Evolutionary conservation across 2,329 filamentous ascomycete genomes (phyloP).

Genomic region (Trichophaea hybrida): DNA sequence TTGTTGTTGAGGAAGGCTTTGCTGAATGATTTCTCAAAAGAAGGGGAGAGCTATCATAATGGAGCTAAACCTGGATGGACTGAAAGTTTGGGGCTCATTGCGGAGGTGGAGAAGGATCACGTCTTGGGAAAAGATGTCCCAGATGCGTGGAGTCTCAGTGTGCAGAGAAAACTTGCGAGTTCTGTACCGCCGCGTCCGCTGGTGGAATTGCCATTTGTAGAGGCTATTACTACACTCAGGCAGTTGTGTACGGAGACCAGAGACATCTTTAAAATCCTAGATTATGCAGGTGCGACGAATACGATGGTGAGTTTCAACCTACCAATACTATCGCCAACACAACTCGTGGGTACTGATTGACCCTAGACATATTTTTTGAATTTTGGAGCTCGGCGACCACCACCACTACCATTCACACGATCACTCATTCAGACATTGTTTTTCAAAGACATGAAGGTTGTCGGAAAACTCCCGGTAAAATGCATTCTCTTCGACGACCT

Average conservation of each 20-base stretch:
- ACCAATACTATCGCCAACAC: no score
- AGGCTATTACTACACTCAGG: slow-evolving; percentile 55
- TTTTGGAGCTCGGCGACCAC: slow-evolving; percentile 45
- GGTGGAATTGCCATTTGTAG: slow-evolving; percentile 57
- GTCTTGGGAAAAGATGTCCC: slow-evolving; percentile 49
- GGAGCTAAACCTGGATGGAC: slow-evolving; percentile 26
- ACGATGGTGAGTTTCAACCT: slow-evolving; percentile 44
- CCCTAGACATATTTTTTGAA: slow-evolving; percentile 25
- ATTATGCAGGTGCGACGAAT: slow-evolving; percentile 54
- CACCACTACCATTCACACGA: slow-evolving; percentile 71
- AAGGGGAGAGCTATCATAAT: not conserved
- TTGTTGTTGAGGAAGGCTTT: slow-evolving; percentile 53
- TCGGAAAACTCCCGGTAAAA: slow-evolving; percentile 54
- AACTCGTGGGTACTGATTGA: slow-evolving; percentile 4
- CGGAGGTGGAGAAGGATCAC: slow-evolving; percentile 45
- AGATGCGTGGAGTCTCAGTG: slow-evolving; percentile 74
- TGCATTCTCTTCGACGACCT: slow-evolving; percentile 71
- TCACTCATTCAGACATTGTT: slow-evolving; percentile 64
- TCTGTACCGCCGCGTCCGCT: slow-evolving; percentile 88
- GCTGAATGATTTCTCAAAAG: slow-evolving; percentile 38
- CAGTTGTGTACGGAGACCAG: slow-evolving; percentile 58
- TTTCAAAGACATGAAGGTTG: slow-evolving; percentile 55
- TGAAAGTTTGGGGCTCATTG: slow-evolving; percentile 35
- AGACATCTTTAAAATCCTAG: slow-evolving; percentile 52
- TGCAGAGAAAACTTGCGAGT: slow-evolving; percentile 82